Evolutionary conservation across 768 basidiomycete genomes (phyloP).

Genomic region (Hygrocybe coccinea): DNA sequence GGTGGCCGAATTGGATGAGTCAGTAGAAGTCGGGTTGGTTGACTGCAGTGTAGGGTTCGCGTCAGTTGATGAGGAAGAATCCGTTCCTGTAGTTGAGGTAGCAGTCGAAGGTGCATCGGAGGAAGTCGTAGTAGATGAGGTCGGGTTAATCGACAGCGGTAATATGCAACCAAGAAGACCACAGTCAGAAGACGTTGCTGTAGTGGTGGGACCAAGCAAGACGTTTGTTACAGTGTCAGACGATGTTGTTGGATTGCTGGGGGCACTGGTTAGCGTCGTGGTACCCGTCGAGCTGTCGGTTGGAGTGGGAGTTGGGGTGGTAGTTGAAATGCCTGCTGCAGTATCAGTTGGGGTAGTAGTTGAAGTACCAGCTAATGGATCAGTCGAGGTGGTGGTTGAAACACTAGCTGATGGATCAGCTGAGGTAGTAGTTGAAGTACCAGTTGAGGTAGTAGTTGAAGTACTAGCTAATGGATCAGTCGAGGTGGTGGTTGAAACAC

Average conservation of each 20-base stretch:
- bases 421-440: not conserved
- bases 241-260: too few relatives aligned
- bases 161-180: not conserved
- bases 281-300: not conserved
- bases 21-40: too few relatives aligned
- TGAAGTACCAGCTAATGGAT: not conserved
- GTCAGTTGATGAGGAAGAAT: not conserved
- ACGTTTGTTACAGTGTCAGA: not conserved
- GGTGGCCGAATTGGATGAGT: too few relatives aligned
- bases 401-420: too few relatives aligned
- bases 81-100: not conserved
- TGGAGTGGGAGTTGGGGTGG: not conserved
- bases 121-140: not conserved
- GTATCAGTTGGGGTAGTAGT: not conserved
- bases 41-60: not conserved
- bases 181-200: not conserved
- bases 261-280: too few relatives aligned
- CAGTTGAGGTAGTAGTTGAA: not conserved
- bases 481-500: not conserved
- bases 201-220: not conserved
- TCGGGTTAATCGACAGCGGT: too few relatives aligned
- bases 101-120: not conserved
- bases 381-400: too few relatives aligned
- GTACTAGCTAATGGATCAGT: not conserved
- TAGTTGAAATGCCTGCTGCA: too few relatives aligned